Base-by-base conservation (phyloP, 352 stramenopile genomes). In the Phytophthora idaei region DNA sequence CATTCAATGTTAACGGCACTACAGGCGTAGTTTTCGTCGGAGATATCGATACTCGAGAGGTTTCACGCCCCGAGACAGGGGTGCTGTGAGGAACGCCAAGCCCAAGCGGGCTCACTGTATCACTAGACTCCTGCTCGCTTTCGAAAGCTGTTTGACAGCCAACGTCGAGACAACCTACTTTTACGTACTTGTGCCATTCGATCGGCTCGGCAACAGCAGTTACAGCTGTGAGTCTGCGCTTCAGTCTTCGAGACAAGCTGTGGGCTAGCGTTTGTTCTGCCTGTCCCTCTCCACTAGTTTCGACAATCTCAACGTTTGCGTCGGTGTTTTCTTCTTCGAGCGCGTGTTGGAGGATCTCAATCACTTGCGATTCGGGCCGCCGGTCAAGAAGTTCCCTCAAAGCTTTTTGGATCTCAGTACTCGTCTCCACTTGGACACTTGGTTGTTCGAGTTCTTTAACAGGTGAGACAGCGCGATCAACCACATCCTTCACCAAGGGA, bases 171-270 rank as follows among this genome's bases (percentile, higher is more conserved):
- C 58, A 74, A 4, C 71, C 78, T 5, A 89, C 44, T 62, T 78
- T 83, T 28, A 90, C 79, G 49, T 64, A 77, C 41, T 88, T 72
- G 17, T 92, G 80, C 80, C 81, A 89, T 46, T 88, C 74, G 60
- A 90, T 92, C 21, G 83, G 78, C 49, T 90, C 76, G 0, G 80
- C 62, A 14, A 90, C 74, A 36, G 83, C 81, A 27, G 74, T 58
- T 0, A 92, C 76, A 9, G 83, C 83, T 21, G 77, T 90, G 10
- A 90, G 42, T 45, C 81, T 89, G 42, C 80, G 69, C 15, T 72
- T 71, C 1, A 82, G 11, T 46, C 56, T 57, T 42, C 45, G n/a
- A 15, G 60, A 59, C n/a, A 78, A 31, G 32, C 52, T 66, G 5
- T 28, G n/a, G 2, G 34, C 9, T 21, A 57, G 44, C 0, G 27